Percentiles rank a stretch among this genome's conserved stretches.
Evolutionary conservation across 495 filamentous ascomycete genomes (phyloP).

Genomic region (Penicillium ochrochloron): DNA sequence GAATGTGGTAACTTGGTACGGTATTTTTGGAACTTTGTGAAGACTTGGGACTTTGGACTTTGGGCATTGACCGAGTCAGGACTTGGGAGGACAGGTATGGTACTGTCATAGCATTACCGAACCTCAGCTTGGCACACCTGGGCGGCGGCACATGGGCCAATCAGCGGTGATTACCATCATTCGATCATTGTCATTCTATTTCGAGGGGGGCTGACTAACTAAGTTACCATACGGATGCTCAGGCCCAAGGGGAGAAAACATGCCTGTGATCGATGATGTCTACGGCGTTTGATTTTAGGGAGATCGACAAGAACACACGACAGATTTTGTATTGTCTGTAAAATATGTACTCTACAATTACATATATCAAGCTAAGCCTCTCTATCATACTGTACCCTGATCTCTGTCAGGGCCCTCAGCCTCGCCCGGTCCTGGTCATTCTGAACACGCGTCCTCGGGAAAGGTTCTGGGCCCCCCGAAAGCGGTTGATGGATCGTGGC

Average conservation of each 20-base stretch:
- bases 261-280: constrained; percentile 12
- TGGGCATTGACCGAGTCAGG: background rate
- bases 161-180: background rate
- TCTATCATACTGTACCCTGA: background rate
- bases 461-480: constrained; percentile 38
- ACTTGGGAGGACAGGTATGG: background rate
- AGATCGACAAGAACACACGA: background rate
- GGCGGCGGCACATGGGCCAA: background rate
- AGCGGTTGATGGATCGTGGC: constrained; percentile 38
- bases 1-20: constrained; percentile 15
- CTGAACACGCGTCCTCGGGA: constrained; percentile 33
- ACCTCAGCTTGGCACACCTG: background rate
- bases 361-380: background rate
- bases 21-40: background rate
- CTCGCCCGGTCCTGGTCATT: background rate
- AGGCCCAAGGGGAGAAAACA: background rate
- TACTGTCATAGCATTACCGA: background rate
- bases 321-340: background rate
- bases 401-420: constrained; percentile 1
- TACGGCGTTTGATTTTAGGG: background rate
- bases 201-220: background rate
- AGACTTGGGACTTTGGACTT: background rate
- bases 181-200: background rate
- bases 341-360: background rate
- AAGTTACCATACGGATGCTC: background rate